Evolutionary conservation across 2,329 filamentous ascomycete species (phyloP).

Genomic region (Coniochaeta sp.): DNA sequence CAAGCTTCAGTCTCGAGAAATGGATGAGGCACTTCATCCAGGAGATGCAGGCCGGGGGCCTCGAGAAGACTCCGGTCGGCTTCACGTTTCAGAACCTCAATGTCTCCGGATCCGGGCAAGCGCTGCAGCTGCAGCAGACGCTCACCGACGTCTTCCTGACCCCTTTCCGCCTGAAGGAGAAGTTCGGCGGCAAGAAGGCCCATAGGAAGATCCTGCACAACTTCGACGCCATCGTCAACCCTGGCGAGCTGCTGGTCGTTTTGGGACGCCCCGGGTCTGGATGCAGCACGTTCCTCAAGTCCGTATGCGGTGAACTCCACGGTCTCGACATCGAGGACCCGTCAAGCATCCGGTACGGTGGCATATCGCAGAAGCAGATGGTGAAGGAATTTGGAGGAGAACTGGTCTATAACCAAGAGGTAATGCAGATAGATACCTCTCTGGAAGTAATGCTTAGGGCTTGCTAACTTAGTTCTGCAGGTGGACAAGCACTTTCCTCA

Average conservation of each 20-base stretch:
- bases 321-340: slow-evolving; percentile 45
- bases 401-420: slow-evolving; percentile 68
- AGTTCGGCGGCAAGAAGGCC: slow-evolving; percentile 37
- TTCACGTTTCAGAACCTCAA: slow-evolving; percentile 58
- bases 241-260: slow-evolving; percentile 62
- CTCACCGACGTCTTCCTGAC: slow-evolving; percentile 52
- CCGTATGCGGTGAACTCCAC: slow-evolving; percentile 51
- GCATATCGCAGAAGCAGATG: slow-evolving; percentile 46
- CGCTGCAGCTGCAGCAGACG: slow-evolving; percentile 61
- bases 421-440: background rate
- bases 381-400: slow-evolving; percentile 55
- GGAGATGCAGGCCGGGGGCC: slow-evolving; percentile 45
- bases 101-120: slow-evolving; percentile 59
- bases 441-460: background rate
- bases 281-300: slow-evolving; percentile 58
- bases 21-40: slow-evolving; percentile 32
- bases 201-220: slow-evolving; percentile 54
- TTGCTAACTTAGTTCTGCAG: slow-evolving; percentile 19
- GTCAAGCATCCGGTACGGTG: slow-evolving; percentile 55
- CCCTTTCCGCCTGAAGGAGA: slow-evolving; percentile 50
- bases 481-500: slow-evolving; percentile 69
- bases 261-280: slow-evolving; percentile 60
- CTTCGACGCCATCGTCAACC: slow-evolving; percentile 57
- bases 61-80: slow-evolving; percentile 46
- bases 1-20: slow-evolving; percentile 31